Conservation (phyloP, 148 eudicot genomes). For the Heliosperma pusillum region DNA sequence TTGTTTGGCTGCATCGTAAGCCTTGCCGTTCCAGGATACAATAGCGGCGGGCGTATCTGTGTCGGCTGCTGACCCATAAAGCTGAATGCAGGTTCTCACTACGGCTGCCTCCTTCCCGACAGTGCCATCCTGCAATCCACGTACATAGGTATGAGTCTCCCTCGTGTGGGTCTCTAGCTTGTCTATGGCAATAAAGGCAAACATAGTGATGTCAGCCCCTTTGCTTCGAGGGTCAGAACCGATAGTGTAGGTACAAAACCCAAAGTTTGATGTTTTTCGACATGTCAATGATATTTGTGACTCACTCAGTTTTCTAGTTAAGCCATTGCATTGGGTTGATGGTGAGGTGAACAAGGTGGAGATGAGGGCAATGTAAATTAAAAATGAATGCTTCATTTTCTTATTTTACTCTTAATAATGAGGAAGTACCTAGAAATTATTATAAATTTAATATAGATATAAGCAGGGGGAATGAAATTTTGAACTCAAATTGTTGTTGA, state of each 20-base stretch:
- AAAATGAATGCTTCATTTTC: constrained; percentile 6
- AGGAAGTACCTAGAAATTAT: too few relatives aligned
- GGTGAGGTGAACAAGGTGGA: constrained; percentile 12
- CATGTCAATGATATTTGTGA: constrained; percentile 9
- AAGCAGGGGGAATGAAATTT: background rate
- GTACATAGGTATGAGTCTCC: constrained; percentile 7
- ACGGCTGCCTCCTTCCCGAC: background rate
- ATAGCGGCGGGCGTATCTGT: constrained; percentile 11
- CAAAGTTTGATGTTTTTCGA: constrained; percentile 17
- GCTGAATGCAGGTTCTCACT: background rate
- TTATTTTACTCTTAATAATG: background rate
- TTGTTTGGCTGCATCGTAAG: constrained; percentile 11
- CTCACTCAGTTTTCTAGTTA: constrained; percentile 20
- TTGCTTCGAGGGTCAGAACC: constrained; percentile 20
- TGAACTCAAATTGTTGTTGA: background rate
- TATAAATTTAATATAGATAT: too few relatives aligned
- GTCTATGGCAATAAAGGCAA: constrained; percentile 19
- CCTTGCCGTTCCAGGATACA: background rate
- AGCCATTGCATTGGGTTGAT: constrained; percentile 17
- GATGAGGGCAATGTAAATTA: background rate
- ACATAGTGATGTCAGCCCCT: background rate
- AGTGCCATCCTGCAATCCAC: background rate
- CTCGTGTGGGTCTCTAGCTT: constrained; percentile 9
- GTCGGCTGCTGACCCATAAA: constrained; percentile 6
- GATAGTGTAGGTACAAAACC: constrained; percentile 22